phyloP scores from a whole-genome alignment of 2,329 filamentous ascomycete species.

The Penicillium polonicum region DNA sequence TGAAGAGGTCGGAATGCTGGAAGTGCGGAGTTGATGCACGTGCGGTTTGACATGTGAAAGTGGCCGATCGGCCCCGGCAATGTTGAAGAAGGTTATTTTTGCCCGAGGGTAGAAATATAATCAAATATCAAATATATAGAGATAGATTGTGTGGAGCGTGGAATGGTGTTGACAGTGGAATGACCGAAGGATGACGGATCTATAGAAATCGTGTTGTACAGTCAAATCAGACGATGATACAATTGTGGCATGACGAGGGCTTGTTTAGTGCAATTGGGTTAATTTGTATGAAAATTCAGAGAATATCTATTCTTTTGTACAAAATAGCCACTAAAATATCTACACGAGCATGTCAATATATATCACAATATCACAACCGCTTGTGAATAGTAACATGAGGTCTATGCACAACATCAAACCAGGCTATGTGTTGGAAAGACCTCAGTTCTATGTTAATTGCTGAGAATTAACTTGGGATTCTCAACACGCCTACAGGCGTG shows the following conservation, averaged over 20 bases:
- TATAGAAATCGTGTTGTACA: neutral
- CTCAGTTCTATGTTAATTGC: no score
- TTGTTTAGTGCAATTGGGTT: neutral
- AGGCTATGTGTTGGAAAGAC: no score
- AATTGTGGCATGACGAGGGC: neutral
- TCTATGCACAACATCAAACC: no score
- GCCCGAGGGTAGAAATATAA: neutral
- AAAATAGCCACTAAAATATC: neutral
- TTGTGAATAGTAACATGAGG: no score
- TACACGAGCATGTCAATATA: neutral
- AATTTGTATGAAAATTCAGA: no score
- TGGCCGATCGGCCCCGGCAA: slow-evolving; percentile 12
- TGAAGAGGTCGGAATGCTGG: slow-evolving; percentile 6
- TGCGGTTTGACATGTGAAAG: slow-evolving; percentile 27
- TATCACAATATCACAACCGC: neutral
- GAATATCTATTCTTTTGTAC: no score
- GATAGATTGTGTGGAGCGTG: neutral
- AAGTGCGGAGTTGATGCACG: slow-evolving; percentile 28
- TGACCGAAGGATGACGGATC: neutral
- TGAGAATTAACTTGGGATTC: no score
- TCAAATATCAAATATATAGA: neutral
- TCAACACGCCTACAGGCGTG: slow-evolving; percentile 7
- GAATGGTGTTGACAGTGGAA: neutral
- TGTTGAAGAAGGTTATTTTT: neutral
- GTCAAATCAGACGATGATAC: neutral